Base-by-base conservation (phyloP, 1,284 basidiomycete genomes). In the Bjerkandera adusta region DNA sequence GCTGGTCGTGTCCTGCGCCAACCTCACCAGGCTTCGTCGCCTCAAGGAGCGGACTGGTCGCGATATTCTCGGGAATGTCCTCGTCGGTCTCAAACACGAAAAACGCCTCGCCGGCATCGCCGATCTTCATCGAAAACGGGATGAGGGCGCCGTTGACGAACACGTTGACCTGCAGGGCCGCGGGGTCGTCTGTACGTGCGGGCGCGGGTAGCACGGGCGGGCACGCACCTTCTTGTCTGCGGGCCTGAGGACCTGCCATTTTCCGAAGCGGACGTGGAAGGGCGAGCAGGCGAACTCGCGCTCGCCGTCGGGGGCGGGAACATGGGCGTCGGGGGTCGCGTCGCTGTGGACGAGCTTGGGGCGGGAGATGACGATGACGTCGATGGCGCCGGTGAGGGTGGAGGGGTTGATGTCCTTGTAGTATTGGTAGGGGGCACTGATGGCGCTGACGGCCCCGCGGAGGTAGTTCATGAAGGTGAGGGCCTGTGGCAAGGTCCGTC, bases 71-170 rank as follows among this genome's bases (percentile, higher is more conserved):
- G 1, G 97, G 96, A 26, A 99, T 85, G 53, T 95, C 90, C 42
- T 88, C 90, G 36, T 97, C 92, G 1, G 96, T 97, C 68, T 99
- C 95, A 57, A 99, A 92, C 32, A 99, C 90, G 61, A 99, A 99
- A 75, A 99, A 99, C 0, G 96, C 97, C 69, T 99, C 97, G 15
- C 97, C 97, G 1, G 95, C 92, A 52, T 99, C 96, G 35, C 94
- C 93, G 55, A 99, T 95, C 75, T 99, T 99, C 97, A 99, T 99
- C 62, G 79, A 81, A 65, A 93, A 99, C 2, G 96, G 96, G 43
- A 93, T 85, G 8, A 79, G 77, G 49, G 78, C 74, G 29, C 87
- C 88, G 65, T 93, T 93, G 60, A 95, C 80, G 43, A 81, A 79
- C 24, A 95, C 79, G 52, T 85, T 89, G 48, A 95, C 92, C 86